These are phyloP conservation scores for Dentipellis fragilis DNA, from an alignment of 768 basidiomycete species.

Conservation along the genomic window DNA sequence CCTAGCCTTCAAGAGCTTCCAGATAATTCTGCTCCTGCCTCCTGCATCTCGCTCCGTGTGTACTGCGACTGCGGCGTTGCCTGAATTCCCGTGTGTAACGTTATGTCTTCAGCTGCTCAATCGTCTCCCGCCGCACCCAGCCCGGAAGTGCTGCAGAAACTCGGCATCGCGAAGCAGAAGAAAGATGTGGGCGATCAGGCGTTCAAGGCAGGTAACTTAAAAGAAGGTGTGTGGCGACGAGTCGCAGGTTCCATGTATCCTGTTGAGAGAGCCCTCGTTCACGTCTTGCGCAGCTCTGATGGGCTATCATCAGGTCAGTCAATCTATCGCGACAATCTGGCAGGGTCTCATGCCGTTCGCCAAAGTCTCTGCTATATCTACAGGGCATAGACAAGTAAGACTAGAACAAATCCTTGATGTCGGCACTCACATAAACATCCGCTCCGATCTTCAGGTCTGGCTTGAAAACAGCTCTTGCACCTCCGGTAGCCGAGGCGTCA, in stretches of 20 bases:
- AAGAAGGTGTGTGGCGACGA: conserved; percentile 35
- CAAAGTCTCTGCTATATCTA: conserved; percentile 57
- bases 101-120: no score
- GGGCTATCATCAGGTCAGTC: conserved; percentile 55
- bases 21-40: neutral
- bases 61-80: no score
- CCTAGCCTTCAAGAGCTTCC: no score
- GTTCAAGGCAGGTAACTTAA: conserved; percentile 55
- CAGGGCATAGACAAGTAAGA: conserved; percentile 70
- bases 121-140: neutral
- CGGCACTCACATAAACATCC: neutral
- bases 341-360: conserved; percentile 8
- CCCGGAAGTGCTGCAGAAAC: conserved; percentile 5
- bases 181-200: conserved; percentile 59
- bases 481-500: conserved; percentile 7
- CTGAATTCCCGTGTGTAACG: no score
- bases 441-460: conserved; percentile 4
- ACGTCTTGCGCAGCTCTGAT: conserved; percentile 8
- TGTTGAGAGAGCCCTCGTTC: no score
- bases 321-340: neutral
- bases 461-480: neutral
- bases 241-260: no score
- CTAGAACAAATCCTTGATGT: neutral
- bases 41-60: no score
- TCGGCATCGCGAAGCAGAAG: conserved; percentile 28